Evolutionary conservation across 2,329 filamentous ascomycete genomes (phyloP), one percentile per base, ranked within the genome.

Genomic region (Diaporthe citri): DNA sequence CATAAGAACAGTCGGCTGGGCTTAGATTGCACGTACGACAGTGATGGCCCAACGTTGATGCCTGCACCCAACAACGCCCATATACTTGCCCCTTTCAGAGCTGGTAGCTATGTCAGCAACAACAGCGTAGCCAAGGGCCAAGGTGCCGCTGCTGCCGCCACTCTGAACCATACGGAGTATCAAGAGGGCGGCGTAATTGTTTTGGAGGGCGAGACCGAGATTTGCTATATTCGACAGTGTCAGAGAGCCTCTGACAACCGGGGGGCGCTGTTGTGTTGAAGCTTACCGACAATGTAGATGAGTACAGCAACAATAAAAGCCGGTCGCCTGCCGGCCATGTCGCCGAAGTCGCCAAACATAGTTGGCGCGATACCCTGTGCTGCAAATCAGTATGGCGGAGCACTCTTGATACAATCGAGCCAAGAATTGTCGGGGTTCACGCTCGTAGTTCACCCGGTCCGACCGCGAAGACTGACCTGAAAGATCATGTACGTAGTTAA

Each of bases 121-220:
- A 2, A 95, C 90, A 2, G 91, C 94, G 76, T 89, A 93, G 0
- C 90, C 91, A 1, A 97, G 85, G 0, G 94, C 92, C n/a, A 95
- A 86, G 0, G 93, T 93, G 0, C 91, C 91, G 78, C 90, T 92
- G 80, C 90, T 93, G 0, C 93, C 92, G 0, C 87, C 86, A 43
- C 90, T 91, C 79, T 94, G 92, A 4, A 93, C 74, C 83, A 90
- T 90, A 0, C 92, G 87, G 12, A 94, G 82, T 2, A 93, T 84
- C 43, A 93, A 80, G 28, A 94, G 82, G 0, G 91, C 89, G 0
- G 87, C 85, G 74, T 90, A 92, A 79, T 88, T 85, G 41, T 88
- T 84, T 78, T 92, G 90, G 13, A 92, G 80, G 22, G 89, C 90
- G 2, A 93, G 83, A 0, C 89, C 91, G 22, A 92, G 84, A 77